Conservation (phyloP, 768 basidiomycete species). For the Calocybe cyanea region DNA sequence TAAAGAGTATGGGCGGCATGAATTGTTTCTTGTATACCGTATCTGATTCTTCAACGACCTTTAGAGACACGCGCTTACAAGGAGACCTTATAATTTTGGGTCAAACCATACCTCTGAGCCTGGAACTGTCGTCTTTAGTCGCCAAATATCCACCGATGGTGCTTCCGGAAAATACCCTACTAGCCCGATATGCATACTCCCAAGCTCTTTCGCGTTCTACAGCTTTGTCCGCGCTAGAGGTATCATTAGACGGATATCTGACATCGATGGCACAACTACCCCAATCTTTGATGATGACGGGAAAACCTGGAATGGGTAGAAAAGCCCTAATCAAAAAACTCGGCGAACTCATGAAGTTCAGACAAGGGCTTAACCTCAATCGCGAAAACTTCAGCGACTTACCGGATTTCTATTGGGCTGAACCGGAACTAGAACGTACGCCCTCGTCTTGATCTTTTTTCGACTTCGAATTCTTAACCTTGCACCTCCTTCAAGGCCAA, state of each 20-base stretch:
- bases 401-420: constrained; percentile 93
- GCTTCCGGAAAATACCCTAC: constrained; percentile 66
- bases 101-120: constrained; percentile 55
- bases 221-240: constrained; percentile 82
- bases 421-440: constrained; percentile 84
- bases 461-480: not conserved
- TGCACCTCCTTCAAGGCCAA: constrained; percentile 43
- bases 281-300: constrained; percentile 68
- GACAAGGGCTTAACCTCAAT: constrained; percentile 89
- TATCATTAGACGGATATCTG: constrained; percentile 77
- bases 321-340: constrained; percentile 88
- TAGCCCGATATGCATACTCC: constrained; percentile 89
- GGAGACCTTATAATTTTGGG: constrained; percentile 93
- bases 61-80: constrained; percentile 80
- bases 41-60: constrained; percentile 11
- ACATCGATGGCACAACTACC: constrained; percentile 80
- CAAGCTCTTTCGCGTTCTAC: constrained; percentile 90
- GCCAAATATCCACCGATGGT: constrained; percentile 45
- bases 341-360: constrained; percentile 86
- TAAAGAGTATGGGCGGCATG: constrained; percentile 64
- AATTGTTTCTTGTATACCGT: constrained; percentile 10
- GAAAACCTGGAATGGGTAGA: constrained; percentile 79
- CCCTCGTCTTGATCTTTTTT: not conserved
- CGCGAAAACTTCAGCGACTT: constrained; percentile 86
- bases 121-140: constrained; percentile 37